A percentile compares a stretch with the other conserved stretches of the same genome.
Evolutionary conservation across 768 basidiomycete species (phyloP).

Genomic region (Serpula lacrymans): DNA sequence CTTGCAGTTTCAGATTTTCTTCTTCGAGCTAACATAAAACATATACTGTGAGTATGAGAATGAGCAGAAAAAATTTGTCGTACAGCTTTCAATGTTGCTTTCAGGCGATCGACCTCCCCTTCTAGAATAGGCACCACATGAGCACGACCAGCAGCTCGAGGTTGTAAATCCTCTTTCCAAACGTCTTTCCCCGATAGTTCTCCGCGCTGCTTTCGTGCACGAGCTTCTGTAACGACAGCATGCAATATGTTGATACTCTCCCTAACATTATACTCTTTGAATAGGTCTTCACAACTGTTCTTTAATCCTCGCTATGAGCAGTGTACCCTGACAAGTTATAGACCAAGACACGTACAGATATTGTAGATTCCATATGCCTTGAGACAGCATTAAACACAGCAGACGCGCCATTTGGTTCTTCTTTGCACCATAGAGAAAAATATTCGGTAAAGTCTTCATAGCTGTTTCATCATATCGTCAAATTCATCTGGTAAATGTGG

Average conservation of each 20-base stretch:
- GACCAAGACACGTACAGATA: constrained; percentile 29
- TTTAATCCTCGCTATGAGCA: constrained; percentile 22
- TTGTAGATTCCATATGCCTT: constrained; percentile 67
- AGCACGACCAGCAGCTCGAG: constrained; percentile 59
- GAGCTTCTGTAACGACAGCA: constrained; percentile 62
- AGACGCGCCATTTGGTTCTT: constrained; percentile 59
- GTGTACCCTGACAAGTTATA: background rate
- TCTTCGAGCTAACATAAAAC: constrained; percentile 47
- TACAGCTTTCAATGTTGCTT: constrained; percentile 35
- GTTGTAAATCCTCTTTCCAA: constrained; percentile 65
- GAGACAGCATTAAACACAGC: constrained; percentile 65
- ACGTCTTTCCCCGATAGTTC: constrained; percentile 45
- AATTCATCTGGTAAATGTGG: constrained; percentile 1
- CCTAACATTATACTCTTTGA: constrained; percentile 62
- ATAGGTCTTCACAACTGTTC: constrained; percentile 68
- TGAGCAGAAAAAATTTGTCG: constrained; percentile 3
- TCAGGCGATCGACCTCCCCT: constrained; percentile 37
- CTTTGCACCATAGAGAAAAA: constrained; percentile 62
- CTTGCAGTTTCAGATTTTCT: constrained; percentile 47
- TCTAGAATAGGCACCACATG: constrained; percentile 59
- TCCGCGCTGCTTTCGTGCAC: constrained; percentile 47
- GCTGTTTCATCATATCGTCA: no score
- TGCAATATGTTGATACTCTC: constrained; percentile 72
- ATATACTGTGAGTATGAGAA: constrained; percentile 1
- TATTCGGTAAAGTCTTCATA: constrained; percentile 59